Evolutionary conservation across 768 basidiomycete species (phyloP), one percentile per base, ranked within the genome.

Genomic region (Suillus subluteus): DNA sequence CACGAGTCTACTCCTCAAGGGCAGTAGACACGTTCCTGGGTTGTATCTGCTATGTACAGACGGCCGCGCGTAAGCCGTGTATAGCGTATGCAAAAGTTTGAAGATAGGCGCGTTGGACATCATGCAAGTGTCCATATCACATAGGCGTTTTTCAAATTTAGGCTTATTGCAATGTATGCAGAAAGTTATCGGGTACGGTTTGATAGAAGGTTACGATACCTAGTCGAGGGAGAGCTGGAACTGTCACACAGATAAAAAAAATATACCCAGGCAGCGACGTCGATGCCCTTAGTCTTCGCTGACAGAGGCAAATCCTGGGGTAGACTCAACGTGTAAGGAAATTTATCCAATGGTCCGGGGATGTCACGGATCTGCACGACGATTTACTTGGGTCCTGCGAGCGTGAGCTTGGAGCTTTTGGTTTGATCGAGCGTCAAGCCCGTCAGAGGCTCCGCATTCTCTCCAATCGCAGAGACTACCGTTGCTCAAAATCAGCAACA

Each of bases 341-440:
- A 38, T 58, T 56, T 21, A 40, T 48, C 18, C 48, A 21, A 55
- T 62, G 66, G 55, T 55, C 23, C 26, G 16, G 66, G 64, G 35
- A 68, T 44, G 30, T 58, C 37, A 40, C 65, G 63, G 59, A 70
- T 50, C 50, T 16, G 26, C 70, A 50, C 70, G 64, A 50, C 69
- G 64, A 46, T 65, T 13, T 52, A 46, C 65, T 23, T 65, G 35
- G 0, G 23, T 30, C 35, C 63, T 64, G 41, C 59, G 65, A 18
- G 38, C 18, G 30, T 62, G 64, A 58, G 63, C n/a, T 72, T 78
- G 81, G 65, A 72, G 73, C 26, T 90, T 88, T 63, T 89, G 86
- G 11, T 92, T 71, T 91, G 91, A 0, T 91, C 91, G 69, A 94
- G 91, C 9, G 90, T 91, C 35, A 92, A 77, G 18, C 88, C 82